Conservation (phyloP, 2,329 filamentous ascomycete genomes). For the Sarocladiaceae sp. region DNA sequence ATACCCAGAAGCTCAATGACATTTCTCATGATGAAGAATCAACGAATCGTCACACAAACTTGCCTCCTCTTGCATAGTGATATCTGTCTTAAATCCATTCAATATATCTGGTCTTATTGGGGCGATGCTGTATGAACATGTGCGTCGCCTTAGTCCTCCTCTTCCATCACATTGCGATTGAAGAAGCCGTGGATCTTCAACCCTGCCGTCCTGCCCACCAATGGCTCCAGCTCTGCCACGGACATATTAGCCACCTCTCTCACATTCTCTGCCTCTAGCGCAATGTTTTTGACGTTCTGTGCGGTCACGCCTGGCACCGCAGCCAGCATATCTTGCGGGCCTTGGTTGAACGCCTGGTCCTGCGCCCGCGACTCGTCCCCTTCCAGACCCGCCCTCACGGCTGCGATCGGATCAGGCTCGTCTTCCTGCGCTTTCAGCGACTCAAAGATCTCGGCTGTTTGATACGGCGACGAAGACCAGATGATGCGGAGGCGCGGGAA, state of each 20-base stretch:
- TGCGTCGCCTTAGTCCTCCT: slow-evolving; percentile 37
- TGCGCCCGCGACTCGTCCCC: slow-evolving; percentile 47
- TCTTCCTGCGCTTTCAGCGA: slow-evolving; percentile 82
- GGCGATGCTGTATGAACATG: too few species aligned
- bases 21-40: not conserved
- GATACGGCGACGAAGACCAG: slow-evolving; percentile 89
- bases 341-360: slow-evolving; percentile 70
- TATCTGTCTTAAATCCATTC: too few species aligned
- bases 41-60: not conserved
- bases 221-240: slow-evolving; percentile 61
- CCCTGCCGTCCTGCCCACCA: slow-evolving; percentile 74
- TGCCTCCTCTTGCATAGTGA: not conserved
- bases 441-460: slow-evolving; percentile 95
- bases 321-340: slow-evolving; percentile 85
- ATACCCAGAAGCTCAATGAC: slow-evolving; percentile 17
- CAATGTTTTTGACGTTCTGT: slow-evolving; percentile 68
- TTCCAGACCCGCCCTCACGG: slow-evolving; percentile 72
- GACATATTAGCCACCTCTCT: slow-evolving; percentile 80
- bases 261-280: slow-evolving; percentile 68
- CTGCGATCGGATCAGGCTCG: slow-evolving; percentile 85
- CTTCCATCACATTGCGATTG: slow-evolving; percentile 53
- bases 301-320: slow-evolving; percentile 78
- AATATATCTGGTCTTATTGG: too few species aligned
- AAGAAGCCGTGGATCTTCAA: slow-evolving; percentile 79
- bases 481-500: slow-evolving; percentile 88